Percentiles rank a stretch among this genome's conserved stretches.
Conservation (phyloP, 2,329 filamentous ascomycete species). For the Lizonia empirigonia region DNA sequence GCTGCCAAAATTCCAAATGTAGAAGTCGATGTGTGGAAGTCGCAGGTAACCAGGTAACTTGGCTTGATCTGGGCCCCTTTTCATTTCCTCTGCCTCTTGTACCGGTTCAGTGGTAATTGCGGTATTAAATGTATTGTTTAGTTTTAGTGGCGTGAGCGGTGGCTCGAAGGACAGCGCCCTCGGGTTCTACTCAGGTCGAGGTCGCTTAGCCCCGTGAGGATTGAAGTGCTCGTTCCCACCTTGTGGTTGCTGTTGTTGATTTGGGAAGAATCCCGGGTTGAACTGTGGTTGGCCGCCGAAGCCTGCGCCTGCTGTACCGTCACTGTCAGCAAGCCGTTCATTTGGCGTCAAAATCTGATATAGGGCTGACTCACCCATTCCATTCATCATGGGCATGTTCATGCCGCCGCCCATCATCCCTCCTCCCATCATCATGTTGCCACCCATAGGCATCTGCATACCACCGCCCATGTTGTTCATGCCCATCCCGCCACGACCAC, state of each 20-base stretch:
- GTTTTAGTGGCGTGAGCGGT: neutral
- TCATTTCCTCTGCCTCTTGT: neutral
- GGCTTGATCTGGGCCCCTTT: neutral
- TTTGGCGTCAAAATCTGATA: neutral
- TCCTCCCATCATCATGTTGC: slow-evolving; percentile 58
- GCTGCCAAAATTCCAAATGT: neutral
- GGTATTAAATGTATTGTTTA: neutral
- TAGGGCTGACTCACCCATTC: slow-evolving; percentile 46
- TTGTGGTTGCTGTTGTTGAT: slow-evolving; percentile 52
- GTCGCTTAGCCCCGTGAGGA: slow-evolving; percentile 79
- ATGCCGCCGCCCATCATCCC: slow-evolving; percentile 35
- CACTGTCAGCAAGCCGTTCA: slow-evolving; percentile 15
- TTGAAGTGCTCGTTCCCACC: slow-evolving; percentile 69
- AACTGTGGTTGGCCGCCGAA: slow-evolving; percentile 73
- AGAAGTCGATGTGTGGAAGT: neutral
- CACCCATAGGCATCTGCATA: slow-evolving; percentile 47
- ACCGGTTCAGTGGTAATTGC: neutral
- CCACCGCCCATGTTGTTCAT: slow-evolving; percentile 45
- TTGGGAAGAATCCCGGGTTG: slow-evolving; percentile 72
- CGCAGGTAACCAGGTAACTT: neutral
- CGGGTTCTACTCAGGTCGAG: slow-evolving; percentile 67
- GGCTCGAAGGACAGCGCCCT: neutral
- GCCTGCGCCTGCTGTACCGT: slow-evolving; percentile 44
- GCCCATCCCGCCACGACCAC: slow-evolving; percentile 45
- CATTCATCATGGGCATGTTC: slow-evolving; percentile 49